Base-by-base conservation (phyloP, 768 basidiomycete species). In the Tricholoma saponaceum region DNA sequence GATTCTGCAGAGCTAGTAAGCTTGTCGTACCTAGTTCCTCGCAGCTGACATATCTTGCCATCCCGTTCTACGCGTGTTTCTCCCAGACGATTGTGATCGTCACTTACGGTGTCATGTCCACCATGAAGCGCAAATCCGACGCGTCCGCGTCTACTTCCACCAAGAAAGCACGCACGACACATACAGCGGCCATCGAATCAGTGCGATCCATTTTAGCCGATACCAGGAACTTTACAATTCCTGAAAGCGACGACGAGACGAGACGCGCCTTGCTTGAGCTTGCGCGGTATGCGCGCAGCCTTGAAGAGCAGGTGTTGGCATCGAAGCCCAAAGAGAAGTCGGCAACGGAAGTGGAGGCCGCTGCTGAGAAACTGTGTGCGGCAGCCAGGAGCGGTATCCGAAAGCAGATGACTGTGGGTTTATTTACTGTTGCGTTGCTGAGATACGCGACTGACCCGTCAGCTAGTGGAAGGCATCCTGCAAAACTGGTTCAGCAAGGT, bases 381-480 rank as follows among this genome's bases (percentile, higher is more conserved):
- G 77, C 77, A 46, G 75, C 72, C 22, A 69, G 72, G 22, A 80
- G 78, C 62, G 80, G 80, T 0, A 83, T 84, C 54, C 74, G 61
- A 60, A 80, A 82, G 58, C 79, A 83, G 68, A 79, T 83, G 79
- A 65, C 59, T 12, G 75, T 76, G 54, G 49, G 69, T 70, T 50
- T 56, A 56, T 59, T 28, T 43, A 8, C 8, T 28, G 14, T 49
- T 8, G 26, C 53, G 28, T 28, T 59, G 23, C n/a, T 57, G 57
- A 25, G 39, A 47, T n/a, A 4, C 57, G 10, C 35, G 20, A 60
- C 44, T 28, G 51, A 13, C 46, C 37, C 39, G 22, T 20, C 18
- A 35, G 44, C 10, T 39, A 81, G 82, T 83, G 81, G 82, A 79
- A 76, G 61, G 73, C 78, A 2, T 74, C 76, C 1, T 82, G 80